Evolutionary conservation across 805 yeast genomes (phyloP).

Genomic region (Cyberlindnera maritima): DNA sequence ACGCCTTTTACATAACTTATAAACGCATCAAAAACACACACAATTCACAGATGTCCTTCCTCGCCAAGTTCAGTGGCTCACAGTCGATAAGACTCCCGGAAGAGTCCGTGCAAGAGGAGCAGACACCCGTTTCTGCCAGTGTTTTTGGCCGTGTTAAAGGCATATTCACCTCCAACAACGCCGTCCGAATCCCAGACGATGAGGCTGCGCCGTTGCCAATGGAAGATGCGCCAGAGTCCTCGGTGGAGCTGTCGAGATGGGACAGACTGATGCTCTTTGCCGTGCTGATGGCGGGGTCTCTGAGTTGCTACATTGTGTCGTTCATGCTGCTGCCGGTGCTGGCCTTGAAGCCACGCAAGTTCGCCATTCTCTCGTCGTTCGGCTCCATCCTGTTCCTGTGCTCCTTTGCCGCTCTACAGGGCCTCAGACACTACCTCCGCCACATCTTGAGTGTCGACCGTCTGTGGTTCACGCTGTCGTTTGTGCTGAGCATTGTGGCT

Average conservation of each 20-base stretch:
- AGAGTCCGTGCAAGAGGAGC: conserved; percentile 4
- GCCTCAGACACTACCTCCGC: conserved; percentile 10
- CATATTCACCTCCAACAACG: neutral
- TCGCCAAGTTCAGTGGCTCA: conserved; percentile 7
- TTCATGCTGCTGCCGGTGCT: conserved; percentile 20
- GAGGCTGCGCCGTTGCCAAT: conserved; percentile 4
- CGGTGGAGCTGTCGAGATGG: conserved; percentile 15
- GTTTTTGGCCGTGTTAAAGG: conserved; percentile 7
- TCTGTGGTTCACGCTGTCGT: conserved; percentile 19
- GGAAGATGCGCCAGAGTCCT: conserved; percentile 4
- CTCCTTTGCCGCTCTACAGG: conserved; percentile 19
- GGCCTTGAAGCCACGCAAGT: conserved; percentile 19
- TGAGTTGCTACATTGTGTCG: conserved; percentile 21
- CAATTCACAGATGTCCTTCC: conserved; percentile 10
- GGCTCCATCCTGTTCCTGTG: conserved; percentile 20
- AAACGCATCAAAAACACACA: too few species aligned
- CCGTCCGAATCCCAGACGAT: conserved; percentile 3
- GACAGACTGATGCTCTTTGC: conserved; percentile 22
- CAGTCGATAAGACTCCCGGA: conserved; percentile 18
- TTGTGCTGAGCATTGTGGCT: conserved; percentile 12
- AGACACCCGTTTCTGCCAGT: neutral
- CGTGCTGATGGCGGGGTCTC: conserved; percentile 19
- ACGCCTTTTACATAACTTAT: too few species aligned
- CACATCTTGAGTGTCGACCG: conserved; percentile 18
- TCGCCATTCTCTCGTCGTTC: conserved; percentile 18